These are phyloP conservation scores for Xylariaceae sp. DNA, from an alignment of 2,329 filamentous ascomycete species.

Conservation along the genomic window DNA sequence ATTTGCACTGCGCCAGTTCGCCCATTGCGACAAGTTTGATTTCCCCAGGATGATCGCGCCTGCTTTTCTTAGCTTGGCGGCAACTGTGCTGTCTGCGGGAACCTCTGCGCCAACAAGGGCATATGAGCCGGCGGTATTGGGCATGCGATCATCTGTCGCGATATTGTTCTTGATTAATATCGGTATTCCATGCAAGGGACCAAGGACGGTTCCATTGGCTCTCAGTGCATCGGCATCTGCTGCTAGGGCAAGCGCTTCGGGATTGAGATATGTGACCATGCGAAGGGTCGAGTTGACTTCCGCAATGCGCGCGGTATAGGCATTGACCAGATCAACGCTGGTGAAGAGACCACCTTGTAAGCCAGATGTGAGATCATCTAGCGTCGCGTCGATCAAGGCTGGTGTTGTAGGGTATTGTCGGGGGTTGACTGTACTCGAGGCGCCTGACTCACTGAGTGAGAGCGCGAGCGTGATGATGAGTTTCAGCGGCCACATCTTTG, in stretches of 20 bases:
- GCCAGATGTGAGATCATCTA: conserved; percentile 24
- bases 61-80: conserved; percentile 54
- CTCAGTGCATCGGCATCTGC: conserved; percentile 25
- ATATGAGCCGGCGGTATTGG: conserved; percentile 61
- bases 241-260: conserved; percentile 37
- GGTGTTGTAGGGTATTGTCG: conserved; percentile 1
- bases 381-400: conserved; percentile 18
- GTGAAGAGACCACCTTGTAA: conserved; percentile 26
- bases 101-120: conserved; percentile 57
- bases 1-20: conserved; percentile 52
- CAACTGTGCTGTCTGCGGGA: conserved; percentile 54
- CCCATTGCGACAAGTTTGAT: conserved; percentile 62
- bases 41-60: conserved; percentile 65
- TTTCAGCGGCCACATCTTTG: too few relatives aligned
- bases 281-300: conserved; percentile 32
- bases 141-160: conserved; percentile 26
- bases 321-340: conserved; percentile 29
- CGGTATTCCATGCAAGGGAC: conserved; percentile 60
- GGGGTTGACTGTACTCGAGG: too few relatives aligned
- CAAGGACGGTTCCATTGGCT: conserved; percentile 15
- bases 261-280: conserved; percentile 35
- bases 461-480: too few relatives aligned
- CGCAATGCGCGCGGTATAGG: conserved; percentile 32
- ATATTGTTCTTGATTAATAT: conserved; percentile 64
- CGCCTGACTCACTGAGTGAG: too few relatives aligned